Evolutionary conservation across 2,329 filamentous ascomycete species (phyloP).

Genomic region (Beauveria pseudobassiana): DNA sequence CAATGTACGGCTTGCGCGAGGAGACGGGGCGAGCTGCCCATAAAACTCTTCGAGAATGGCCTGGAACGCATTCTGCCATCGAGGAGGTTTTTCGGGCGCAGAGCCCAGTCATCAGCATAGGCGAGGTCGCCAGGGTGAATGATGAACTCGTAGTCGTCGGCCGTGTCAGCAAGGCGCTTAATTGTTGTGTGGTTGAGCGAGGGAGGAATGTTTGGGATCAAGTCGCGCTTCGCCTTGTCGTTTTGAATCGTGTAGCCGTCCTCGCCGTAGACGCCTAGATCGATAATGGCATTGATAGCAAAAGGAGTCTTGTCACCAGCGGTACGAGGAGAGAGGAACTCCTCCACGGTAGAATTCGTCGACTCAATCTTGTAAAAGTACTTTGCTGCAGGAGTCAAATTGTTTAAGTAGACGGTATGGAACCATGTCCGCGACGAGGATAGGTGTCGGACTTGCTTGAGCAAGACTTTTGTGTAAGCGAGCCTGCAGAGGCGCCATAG

Average conservation of each 20-base stretch:
- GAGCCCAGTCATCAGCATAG: conserved; percentile 52
- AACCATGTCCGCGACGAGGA: conserved; percentile 45
- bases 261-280: conserved; percentile 40
- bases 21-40: conserved; percentile 33
- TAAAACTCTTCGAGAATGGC: conserved; percentile 52
- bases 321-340: conserved; percentile 32
- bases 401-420: conserved; percentile 39
- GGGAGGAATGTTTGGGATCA: conserved; percentile 40
- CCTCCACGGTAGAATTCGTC: conserved; percentile 45
- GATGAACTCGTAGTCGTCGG: conserved; percentile 48
- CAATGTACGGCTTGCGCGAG: conserved; percentile 43
- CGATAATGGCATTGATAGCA: conserved; percentile 40
- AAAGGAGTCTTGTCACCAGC: conserved; percentile 50
- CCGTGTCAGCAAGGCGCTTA: conserved; percentile 39
- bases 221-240: conserved; percentile 37
- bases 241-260: conserved; percentile 25
- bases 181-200: conserved; percentile 54
- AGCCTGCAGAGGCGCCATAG: conserved; percentile 37
- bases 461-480: conserved; percentile 34
- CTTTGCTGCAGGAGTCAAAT: conserved; percentile 42
- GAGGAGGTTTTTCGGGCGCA: conserved; percentile 36
- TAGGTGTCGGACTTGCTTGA: conserved; percentile 42
- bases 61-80: conserved; percentile 45
- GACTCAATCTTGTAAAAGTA: conserved; percentile 56
- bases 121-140: conserved; percentile 48